Conservation (phyloP, 805 yeast genomes). For the Candida patagonica region DNA sequence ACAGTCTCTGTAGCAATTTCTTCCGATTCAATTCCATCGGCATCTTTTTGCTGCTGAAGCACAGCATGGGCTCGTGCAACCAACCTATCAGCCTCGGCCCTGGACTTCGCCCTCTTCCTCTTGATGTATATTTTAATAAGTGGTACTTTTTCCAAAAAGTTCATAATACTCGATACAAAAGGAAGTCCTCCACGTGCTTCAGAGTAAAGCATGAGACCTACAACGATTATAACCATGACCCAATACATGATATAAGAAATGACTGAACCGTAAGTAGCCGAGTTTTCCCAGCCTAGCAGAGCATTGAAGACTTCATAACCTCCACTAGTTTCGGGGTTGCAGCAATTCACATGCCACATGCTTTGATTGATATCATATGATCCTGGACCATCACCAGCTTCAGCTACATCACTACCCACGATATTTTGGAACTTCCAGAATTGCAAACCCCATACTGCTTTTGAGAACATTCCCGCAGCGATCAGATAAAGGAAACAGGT, state of each 20-base stretch:
- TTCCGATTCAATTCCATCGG: too few species aligned
- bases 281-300: slow-evolving; percentile 92
- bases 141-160: neutral
- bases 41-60: too few species aligned
- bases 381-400: slow-evolving; percentile 90
- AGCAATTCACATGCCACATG: slow-evolving; percentile 97
- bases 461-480: slow-evolving; percentile 85
- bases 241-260: slow-evolving; percentile 84
- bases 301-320: slow-evolving; percentile 99
- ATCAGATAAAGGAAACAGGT: slow-evolving; percentile 85
- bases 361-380: slow-evolving; percentile 70
- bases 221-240: slow-evolving; percentile 50
- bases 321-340: slow-evolving; percentile 82
- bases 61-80: too few species aligned
- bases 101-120: too few species aligned
- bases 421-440: slow-evolving; percentile 48
- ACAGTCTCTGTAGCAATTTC: too few species aligned
- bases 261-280: slow-evolving; percentile 90
- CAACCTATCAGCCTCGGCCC: too few species aligned
- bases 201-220: slow-evolving; percentile 63
- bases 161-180: slow-evolving; percentile 30
- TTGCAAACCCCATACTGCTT: slow-evolving; percentile 89
- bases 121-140: too few species aligned
- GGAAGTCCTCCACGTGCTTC: slow-evolving; percentile 79
- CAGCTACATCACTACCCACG: slow-evolving; percentile 94